Conservation (phyloP, 257 asterid species). For the Hygrophila difformis region DNA sequence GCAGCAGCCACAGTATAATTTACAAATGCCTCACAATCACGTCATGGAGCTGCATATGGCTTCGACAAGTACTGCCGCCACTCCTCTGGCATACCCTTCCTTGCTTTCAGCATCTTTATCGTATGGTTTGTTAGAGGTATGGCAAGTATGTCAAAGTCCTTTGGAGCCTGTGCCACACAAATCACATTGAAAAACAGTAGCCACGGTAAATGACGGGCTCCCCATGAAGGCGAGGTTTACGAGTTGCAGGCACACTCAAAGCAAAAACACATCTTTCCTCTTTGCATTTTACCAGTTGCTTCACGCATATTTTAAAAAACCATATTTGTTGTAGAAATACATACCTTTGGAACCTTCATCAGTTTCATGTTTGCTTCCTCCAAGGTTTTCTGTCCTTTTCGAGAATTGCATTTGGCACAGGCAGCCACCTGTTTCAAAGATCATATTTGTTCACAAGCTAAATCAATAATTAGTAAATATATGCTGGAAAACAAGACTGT, state of each 20-base stretch:
- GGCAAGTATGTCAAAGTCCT: constrained; percentile 69
- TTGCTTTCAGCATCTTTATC: constrained; percentile 48
- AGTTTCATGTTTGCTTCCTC: constrained; percentile 81
- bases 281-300: neutral
- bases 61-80: constrained; percentile 72
- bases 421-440: constrained; percentile 69
- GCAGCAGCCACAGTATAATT: neutral
- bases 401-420: constrained; percentile 72
- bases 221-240: neutral
- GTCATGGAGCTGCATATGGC: constrained; percentile 44
- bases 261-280: neutral
- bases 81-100: constrained; percentile 77
- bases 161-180: constrained; percentile 52
- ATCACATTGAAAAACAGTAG: neutral
- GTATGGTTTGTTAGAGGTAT: constrained; percentile 67
- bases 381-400: constrained; percentile 73
- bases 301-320: neutral
- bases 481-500: too few species aligned
- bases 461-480: too few species aligned
- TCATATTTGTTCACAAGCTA: neutral
- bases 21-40: too few species aligned
- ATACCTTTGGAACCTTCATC: constrained; percentile 72
- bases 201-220: neutral
- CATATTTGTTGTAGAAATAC: neutral
- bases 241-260: neutral